Percentiles rank a stretch among this genome's conserved stretches.
phyloP scores from a whole-genome alignment of 1,284 basidiomycete species.

The Ceraceosorus bombacis region DNA sequence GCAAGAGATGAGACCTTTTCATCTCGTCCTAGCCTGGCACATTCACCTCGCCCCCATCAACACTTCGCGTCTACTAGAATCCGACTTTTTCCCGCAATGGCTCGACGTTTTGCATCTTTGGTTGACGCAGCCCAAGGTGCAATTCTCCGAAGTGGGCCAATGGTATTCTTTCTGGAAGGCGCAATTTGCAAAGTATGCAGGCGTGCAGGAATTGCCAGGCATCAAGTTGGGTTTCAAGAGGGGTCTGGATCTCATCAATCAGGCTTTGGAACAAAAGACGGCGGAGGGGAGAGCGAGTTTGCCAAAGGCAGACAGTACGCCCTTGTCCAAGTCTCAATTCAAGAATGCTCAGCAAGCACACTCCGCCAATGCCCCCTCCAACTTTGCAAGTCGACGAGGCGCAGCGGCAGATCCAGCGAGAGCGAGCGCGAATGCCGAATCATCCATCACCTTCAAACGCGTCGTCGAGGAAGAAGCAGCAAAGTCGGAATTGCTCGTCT shows the following conservation, averaged over 20 bases:
- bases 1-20: slow-evolving; percentile 65
- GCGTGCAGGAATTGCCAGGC: slow-evolving; percentile 55
- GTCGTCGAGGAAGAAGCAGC: slow-evolving; percentile 83
- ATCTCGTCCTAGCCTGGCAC: slow-evolving; percentile 71
- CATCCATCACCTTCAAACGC: slow-evolving; percentile 64
- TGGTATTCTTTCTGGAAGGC: slow-evolving; percentile 84
- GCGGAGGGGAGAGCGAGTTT: slow-evolving; percentile 51
- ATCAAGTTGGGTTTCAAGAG: slow-evolving; percentile 71
- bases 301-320: slow-evolving; percentile 57
- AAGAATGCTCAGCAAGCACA: neutral
- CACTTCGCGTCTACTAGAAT: slow-evolving; percentile 53
- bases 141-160: slow-evolving; percentile 78
- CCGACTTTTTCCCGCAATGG: slow-evolving; percentile 94
- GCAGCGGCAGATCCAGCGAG: neutral
- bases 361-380: neutral
- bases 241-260: slow-evolving; percentile 83
- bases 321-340: slow-evolving; percentile 13
- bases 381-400: neutral
- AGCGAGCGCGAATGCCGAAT: slow-evolving; percentile 15
- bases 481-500: slow-evolving; percentile 73
- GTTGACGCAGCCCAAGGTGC: slow-evolving; percentile 74
- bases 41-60: slow-evolving; percentile 57
- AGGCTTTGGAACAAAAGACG: slow-evolving; percentile 64
- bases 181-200: slow-evolving; percentile 59
- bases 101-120: slow-evolving; percentile 80